Evolutionary conservation across 2,329 filamentous ascomycete genomes (phyloP), one percentile per base, ranked within the genome.

Genomic region (Cladobotryum mycophilum): DNA sequence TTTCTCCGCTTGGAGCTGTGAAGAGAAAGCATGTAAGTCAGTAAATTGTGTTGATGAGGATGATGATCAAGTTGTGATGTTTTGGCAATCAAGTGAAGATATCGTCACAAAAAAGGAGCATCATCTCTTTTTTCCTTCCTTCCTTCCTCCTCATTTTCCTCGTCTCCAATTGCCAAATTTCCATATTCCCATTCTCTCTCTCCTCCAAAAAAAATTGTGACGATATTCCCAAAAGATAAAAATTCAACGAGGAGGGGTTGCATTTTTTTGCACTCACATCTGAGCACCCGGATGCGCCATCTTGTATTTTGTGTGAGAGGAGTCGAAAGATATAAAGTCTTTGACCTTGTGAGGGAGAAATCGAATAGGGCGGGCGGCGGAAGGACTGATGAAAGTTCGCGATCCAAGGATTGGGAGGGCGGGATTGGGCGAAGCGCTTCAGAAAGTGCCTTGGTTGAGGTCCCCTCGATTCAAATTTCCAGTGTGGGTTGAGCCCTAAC

Each of bases 1-100:
- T 92, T 92, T 84, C 88, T 88, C 77, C 86, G 79, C 86, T 92
- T 92, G 75, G 87, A 91, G 76, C 88, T 91, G 71, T 61, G 57
- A 30, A 30, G 25, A 30, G 25, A 25, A 25, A 38, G 6, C 6
- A 38, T n/a, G 17, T 17, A 38, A 38, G 36, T n/a, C 14, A 38
- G 17, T 7, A 38, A 4, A 30, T 5, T 4, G 9, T 30, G 25
- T 30, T 30, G 25, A 25, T 25, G 22, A 25, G 4, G 25, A 30
- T 8, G 25, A 30, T 4, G 25, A 30, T 8, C 2, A 30, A 30
- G 6, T 8, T 30, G 13, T 15, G 18, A 36, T 43, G 55, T 55
- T 38, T 55, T 38, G 55, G 52, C 35, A 46, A 54, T 47, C 42
- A 36, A 38, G 36, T 17, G 36, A 38, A 38, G 36, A 17, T 8